phyloP scores from a whole-genome alignment of 129 eudicot genomes.

The Deinandra increscens region DNA sequence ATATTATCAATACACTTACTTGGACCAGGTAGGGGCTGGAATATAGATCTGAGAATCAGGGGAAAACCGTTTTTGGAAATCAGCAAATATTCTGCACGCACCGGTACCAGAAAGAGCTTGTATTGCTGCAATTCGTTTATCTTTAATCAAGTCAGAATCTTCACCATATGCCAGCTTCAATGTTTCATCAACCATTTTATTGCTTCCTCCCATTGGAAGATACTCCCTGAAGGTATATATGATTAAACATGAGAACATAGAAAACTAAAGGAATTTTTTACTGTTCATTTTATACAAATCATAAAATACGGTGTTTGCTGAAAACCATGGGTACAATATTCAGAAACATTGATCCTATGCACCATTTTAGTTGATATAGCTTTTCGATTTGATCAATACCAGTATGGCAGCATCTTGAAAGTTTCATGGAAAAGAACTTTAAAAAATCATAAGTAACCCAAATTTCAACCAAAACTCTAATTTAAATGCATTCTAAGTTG shows the following conservation, averaged over 20 bases:
- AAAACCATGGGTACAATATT: background rate
- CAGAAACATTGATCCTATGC: background rate
- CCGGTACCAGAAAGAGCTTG: slow-evolving; percentile 98
- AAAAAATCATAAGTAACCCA: background rate
- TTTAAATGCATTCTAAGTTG: slow-evolving; percentile 2
- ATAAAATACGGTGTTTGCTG: background rate
- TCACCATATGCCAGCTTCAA: slow-evolving; percentile 89
- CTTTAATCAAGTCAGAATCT: slow-evolving; percentile 82
- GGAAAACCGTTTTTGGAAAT: slow-evolving; percentile 83
- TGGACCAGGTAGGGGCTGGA: slow-evolving; percentile 96
- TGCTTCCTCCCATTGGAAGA: slow-evolving; percentile 99
- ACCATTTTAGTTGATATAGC: background rate
- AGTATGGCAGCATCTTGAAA: slow-evolving; percentile 14
- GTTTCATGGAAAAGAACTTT: background rate
- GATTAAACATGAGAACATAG: slow-evolving; percentile 12
- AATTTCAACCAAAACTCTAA: background rate
- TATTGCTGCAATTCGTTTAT: slow-evolving; percentile 80
- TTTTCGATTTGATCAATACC: slow-evolving; percentile 1
- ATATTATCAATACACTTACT: slow-evolving; percentile 45
- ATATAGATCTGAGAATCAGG: slow-evolving; percentile 92
- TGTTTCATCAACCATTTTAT: slow-evolving; percentile 75
- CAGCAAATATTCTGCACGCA: slow-evolving; percentile 94
- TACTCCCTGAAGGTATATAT: slow-evolving; percentile 62
- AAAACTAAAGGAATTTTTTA: background rate
- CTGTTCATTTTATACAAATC: background rate